Conservation (phyloP, 2,329 filamentous ascomycete genomes). For the Sporothrix protearum region DNA sequence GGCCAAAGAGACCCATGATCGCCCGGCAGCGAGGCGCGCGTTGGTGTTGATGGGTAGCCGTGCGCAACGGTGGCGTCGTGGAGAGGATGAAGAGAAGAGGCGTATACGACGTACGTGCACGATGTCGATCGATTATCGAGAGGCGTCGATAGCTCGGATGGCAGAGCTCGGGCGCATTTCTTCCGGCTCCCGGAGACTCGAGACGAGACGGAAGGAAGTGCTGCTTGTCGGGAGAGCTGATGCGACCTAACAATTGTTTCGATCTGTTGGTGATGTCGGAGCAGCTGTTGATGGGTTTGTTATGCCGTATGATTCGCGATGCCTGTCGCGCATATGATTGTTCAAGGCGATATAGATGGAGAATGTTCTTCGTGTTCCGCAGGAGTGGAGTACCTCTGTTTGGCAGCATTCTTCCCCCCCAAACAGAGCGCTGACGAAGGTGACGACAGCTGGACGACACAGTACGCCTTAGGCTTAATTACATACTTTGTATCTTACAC, state of each 20-base stretch:
- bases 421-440: conserved; percentile 17
- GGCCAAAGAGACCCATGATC: conserved; percentile 21
- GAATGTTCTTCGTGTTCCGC: background rate
- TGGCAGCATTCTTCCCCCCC: background rate
- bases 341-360: background rate
- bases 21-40: background rate
- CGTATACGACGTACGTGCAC: background rate
- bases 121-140: conserved; percentile 5
- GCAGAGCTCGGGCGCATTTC: conserved; percentile 10
- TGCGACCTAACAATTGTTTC: background rate
- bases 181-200: background rate
- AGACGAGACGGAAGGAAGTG: background rate
- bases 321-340: background rate
- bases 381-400: background rate
- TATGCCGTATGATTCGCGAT: background rate
- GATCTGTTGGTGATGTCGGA: background rate
- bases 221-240: background rate
- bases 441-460: conserved; percentile 15
- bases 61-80: background rate
- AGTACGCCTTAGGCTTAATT: background rate
- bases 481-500: too few species aligned
- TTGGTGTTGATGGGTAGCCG: background rate
- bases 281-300: background rate
- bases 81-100: background rate
- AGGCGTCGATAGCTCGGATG: background rate